phyloP scores from a whole-genome alignment of 2,329 filamentous ascomycete genomes.

The Knoxdaviesia proteae region DNA sequence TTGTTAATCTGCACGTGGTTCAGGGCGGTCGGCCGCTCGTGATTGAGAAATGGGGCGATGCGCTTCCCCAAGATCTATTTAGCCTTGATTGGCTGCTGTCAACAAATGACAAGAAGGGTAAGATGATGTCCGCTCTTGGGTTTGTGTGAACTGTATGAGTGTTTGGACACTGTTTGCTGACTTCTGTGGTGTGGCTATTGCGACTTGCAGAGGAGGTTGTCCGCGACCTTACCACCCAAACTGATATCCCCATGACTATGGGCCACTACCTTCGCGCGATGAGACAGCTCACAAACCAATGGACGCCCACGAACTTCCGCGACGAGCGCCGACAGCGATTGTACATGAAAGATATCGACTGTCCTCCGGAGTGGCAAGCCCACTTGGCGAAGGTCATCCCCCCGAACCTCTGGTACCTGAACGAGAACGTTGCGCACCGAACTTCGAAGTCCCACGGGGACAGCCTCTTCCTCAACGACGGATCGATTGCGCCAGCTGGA shows the following conservation, averaged over 20 bases:
- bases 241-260: conserved; percentile 65
- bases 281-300: conserved; percentile 66
- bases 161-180: not conserved
- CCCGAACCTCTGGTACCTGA: conserved; percentile 70
- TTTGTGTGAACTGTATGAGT: no score
- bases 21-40: conserved; percentile 72
- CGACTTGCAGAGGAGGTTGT: conserved; percentile 51
- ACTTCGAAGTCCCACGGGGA: conserved; percentile 9
- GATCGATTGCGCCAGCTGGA: conserved; percentile 50
- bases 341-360: conserved; percentile 95
- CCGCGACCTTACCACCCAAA: conserved; percentile 53
- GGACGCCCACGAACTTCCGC: conserved; percentile 52
- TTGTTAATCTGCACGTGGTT: conserved; percentile 68
- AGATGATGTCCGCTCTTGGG: conserved; percentile 9
- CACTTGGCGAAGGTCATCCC: conserved; percentile 62
- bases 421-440: conserved; percentile 45
- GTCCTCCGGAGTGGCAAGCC: conserved; percentile 68
- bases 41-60: conserved; percentile 68
- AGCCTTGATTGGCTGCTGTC: conserved; percentile 59
- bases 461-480: conserved; percentile 23
- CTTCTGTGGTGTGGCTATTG: not conserved
- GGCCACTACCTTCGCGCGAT: conserved; percentile 82
- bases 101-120: conserved; percentile 61
- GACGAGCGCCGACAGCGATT: conserved; percentile 67
- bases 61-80: conserved; percentile 60